Base-by-base conservation (phyloP, 2,329 filamentous ascomycete species). In the Trichocomaceae sp. region DNA sequence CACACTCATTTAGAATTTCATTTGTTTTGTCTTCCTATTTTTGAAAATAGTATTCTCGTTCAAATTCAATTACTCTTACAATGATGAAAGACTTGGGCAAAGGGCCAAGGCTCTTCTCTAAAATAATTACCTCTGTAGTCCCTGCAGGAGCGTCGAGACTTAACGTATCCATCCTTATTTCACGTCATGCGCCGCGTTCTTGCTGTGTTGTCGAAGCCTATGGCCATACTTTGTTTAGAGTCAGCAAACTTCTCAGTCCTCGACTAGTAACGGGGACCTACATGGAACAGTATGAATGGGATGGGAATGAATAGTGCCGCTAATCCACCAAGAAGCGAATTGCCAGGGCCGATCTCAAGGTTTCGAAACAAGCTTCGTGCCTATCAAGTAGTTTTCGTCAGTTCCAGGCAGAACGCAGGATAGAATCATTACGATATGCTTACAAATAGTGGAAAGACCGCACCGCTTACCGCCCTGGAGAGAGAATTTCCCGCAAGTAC, bases 401-500 rank as follows among this genome's bases (percentile, higher is more conserved):
- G 17, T 7, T 10, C 17, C 12, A 48, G 46, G 22, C 7, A 31
- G 1, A 33, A 8, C 2, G 22, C 9, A 17, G 17, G 23, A 19
- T 10, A 48, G 45, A 47, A 31, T 3, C 9, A 88, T 68, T n/a
- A 7, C 23, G 23, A 7, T 26, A 7, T 3, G 6, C 65, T 53
- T 6, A 68, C 67, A 48, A 72, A 72, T 6, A 72, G 59, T 2
- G 69, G 70, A 49, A 72, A 72, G 2, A 65, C 65, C 3, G 64
- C 68, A 0, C 68, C 69, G n/a, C 65, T 56, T 2, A 53, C 37
- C 46, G 69, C 69, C 23, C 70, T 60, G 42, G 70, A 59, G 3
- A 72, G 60, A 7, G 65, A 65, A 44, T 69, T 71, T 1, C 69
- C 70, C 1, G 67, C 67, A 7, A 66, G 55, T 6, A 66, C 66